Evolutionary conservation across 2,329 filamentous ascomycete genomes (phyloP), one percentile per base, ranked within the genome.

Genomic region (Bipolaris sorokiniana): DNA sequence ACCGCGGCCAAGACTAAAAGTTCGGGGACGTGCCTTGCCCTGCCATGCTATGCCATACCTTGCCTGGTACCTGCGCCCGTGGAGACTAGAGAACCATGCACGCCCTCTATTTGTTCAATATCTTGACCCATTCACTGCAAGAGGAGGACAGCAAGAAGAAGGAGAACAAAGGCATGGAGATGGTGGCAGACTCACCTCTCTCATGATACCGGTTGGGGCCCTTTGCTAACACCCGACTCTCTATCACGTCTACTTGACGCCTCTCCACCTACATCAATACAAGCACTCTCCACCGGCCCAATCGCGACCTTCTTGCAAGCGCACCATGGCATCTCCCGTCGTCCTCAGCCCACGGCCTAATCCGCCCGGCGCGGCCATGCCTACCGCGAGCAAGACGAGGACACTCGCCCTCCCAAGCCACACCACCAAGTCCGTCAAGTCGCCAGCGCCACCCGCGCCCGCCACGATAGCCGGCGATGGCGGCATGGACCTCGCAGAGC

Each of bases 401-500:
- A 66, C 68, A 1, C 73, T 76, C 51, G 72, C 74, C 3, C 65
- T 75, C 33, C 65, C 74, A 49, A 70, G 68, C 36, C 57, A 66
- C 48, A 66, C 51, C 36, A 61, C 64, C 36, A 60, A 64, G 49
- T 53, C 64, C n/a, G 46, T 44, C 6, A 54, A 48, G 44, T 58
- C 61, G 18, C 52, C 64, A 2, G 63, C 60, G 3, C 52, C 64
- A 5, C 34, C 62, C 7, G 55, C 58, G 33, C 51, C 62, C 38
- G 63, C 53, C 45, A 48, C 58, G 22, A 55, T 67, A 2, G 61
- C 55, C 40, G 40, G 33, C 44, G 67, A 69, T 42, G 68, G 64
- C 15, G 65, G 59, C 16, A 61, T 67, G 37, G 75, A 83, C 58
- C 68, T 82, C 4, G 79, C 80, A 10, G 80, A 81, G 62, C 77